Conservation (phyloP, 148 eudicot species). For the Nepenthes mirabilis region DNA sequence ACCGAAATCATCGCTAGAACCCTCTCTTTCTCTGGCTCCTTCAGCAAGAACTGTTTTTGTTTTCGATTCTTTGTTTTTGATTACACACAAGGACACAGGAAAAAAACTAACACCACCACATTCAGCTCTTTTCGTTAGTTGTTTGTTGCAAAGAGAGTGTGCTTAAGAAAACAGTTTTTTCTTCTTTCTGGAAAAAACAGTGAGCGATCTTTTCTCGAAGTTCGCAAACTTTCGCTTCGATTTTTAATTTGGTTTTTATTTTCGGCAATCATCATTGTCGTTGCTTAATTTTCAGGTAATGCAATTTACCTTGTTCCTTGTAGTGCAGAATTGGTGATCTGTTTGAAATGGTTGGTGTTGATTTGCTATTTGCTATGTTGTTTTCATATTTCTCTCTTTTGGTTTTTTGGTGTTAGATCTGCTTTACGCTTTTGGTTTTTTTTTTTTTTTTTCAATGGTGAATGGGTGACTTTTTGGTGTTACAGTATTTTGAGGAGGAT, state of each 20-base stretch:
- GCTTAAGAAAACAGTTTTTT: too few relatives aligned
- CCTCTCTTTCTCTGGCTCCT: too few relatives aligned
- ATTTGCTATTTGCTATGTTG: constrained; percentile 1
- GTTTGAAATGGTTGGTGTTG: background rate
- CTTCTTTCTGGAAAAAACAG: background rate
- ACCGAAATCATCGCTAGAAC: too few relatives aligned
- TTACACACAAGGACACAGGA: too few relatives aligned
- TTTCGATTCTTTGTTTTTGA: too few relatives aligned
- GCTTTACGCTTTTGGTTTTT: constrained; percentile 14
- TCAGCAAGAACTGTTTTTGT: too few relatives aligned
- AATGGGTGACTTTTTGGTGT: constrained; percentile 9
- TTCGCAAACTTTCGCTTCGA: background rate
- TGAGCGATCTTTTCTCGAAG: background rate
- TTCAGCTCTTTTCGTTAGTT: too few relatives aligned
- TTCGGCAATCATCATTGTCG: background rate
- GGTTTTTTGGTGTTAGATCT: constrained; percentile 23
- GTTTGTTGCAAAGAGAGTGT: too few relatives aligned
- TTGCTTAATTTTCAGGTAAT: constrained; percentile 32
- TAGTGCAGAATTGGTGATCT: background rate
- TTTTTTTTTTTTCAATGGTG: constrained; percentile 4
- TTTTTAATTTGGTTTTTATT: background rate
- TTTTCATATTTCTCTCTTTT: background rate
- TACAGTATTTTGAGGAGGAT: constrained; percentile 4
- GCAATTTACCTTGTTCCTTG: background rate
- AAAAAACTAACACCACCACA: too few relatives aligned